Conservation (phyloP, 176 grass and related monocot genomes). For the Rhipidocladum racemiflorum region DNA sequence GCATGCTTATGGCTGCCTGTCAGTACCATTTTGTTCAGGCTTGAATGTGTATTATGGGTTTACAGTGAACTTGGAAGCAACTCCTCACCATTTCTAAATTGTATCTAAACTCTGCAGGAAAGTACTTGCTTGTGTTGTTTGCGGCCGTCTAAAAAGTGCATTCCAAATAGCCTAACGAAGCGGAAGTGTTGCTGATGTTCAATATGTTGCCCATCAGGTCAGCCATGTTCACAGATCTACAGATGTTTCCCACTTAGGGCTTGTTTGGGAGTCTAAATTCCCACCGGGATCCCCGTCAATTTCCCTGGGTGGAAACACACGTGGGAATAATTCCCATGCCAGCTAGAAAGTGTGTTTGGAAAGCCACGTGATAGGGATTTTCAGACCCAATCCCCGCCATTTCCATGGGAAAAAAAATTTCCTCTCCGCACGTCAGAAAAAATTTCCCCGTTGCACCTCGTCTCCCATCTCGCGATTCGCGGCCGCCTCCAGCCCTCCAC, state of each 20-base stretch:
- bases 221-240: constrained; percentile 18
- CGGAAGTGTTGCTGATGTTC: constrained; percentile 95
- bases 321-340: no score
- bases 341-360: no score
- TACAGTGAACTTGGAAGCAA: background rate
- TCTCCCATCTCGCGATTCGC: no score
- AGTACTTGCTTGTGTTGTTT: constrained; percentile 91
- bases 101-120: constrained; percentile 61
- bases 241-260: constrained; percentile 19
- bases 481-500: no score
- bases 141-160: constrained; percentile 88
- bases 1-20: background rate
- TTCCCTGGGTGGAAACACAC: no score
- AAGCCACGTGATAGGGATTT: no score
- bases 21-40: background rate
- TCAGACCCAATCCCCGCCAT: no score
- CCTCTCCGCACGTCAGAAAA: no score
- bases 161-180: constrained; percentile 93
- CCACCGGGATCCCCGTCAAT: no score
- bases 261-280: no score
- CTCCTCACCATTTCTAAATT: constrained; percentile 23
- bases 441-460: no score
- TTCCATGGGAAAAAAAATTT: no score
- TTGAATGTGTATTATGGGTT: background rate
- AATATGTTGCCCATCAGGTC: constrained; percentile 99